Evolutionary conservation across 768 basidiomycete species (phyloP).

Genomic region (Fistulinella prunicolor): DNA sequence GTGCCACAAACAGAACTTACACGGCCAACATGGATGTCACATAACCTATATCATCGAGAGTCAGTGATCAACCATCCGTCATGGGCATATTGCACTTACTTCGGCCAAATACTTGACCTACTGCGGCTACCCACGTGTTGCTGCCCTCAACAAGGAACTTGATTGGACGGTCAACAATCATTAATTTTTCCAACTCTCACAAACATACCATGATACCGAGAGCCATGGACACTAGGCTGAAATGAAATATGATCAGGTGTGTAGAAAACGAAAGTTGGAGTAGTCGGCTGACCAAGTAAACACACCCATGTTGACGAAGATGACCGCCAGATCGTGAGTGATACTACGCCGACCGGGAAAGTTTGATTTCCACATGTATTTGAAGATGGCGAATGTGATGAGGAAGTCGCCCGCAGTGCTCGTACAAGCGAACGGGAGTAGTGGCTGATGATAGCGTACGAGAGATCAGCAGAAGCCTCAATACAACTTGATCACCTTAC

Average conservation of each 20-base stretch:
- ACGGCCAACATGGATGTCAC: slow-evolving; percentile 13
- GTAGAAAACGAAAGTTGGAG: neutral
- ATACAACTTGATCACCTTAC: slow-evolving; percentile 1
- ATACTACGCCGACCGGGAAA: neutral
- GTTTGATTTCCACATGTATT: neutral
- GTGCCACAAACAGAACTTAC: neutral
- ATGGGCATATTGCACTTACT: neutral
- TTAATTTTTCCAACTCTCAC: neutral
- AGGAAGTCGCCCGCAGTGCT: neutral
- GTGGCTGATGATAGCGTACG: neutral
- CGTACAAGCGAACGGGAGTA: neutral
- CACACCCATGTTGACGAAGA: slow-evolving; percentile 12
- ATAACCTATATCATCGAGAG: slow-evolving; percentile 2
- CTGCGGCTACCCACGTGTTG: slow-evolving; percentile 1
- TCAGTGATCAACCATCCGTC: neutral
- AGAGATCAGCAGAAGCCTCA: neutral
- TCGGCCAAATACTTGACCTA: slow-evolving; percentile 4
- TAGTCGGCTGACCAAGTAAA: slow-evolving; percentile 11
- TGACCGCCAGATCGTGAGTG: slow-evolving; percentile 9
- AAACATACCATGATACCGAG: slow-evolving; percentile 6
- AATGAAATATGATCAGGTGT: neutral
- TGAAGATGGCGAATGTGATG: neutral
- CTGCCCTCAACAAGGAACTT: slow-evolving; percentile 10
- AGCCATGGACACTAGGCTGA: neutral
- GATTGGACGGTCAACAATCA: neutral